These are phyloP conservation scores for Streptanthus diversifolius DNA, from an alignment of 345 rosid species.

Conservation along the genomic window DNA sequence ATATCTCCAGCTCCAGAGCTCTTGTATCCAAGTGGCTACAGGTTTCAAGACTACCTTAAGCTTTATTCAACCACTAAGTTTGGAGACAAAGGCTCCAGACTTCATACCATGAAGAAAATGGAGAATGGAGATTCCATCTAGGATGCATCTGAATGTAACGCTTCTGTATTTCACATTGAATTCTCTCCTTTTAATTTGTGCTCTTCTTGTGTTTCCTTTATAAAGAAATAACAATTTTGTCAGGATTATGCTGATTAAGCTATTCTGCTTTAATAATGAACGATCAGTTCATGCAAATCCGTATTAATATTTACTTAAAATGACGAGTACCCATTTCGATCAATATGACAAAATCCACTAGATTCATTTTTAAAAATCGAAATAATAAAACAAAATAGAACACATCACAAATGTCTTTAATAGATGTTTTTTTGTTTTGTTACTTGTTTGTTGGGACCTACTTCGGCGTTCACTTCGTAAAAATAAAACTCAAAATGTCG, in stretches of 20 bases:
- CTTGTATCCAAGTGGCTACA: constrained; percentile 55
- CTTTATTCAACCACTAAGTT: constrained; percentile 72
- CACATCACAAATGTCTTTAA: no score
- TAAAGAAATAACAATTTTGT: constrained; percentile 20
- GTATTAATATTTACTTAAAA: no score
- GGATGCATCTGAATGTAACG: constrained; percentile 5
- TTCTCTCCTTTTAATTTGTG: background rate
- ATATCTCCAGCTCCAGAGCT: constrained; percentile 71
- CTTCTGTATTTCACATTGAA: background rate
- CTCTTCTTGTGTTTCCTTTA: constrained; percentile 20
- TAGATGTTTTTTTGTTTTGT: no score
- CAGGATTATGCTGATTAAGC: constrained; percentile 5
- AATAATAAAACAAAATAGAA: no score
- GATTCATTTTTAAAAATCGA: no score
- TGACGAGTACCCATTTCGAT: no score
- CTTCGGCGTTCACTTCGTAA: no score
- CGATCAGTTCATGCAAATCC: background rate
- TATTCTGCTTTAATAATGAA: background rate
- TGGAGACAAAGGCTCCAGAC: constrained; percentile 58
- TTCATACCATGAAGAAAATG: constrained; percentile 61
- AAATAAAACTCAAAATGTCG: no score
- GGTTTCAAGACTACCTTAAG: constrained; percentile 74
- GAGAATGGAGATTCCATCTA: constrained; percentile 27
- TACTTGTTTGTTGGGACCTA: no score
- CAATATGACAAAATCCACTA: no score